Base-by-base conservation (phyloP, 805 yeast genomes). In the Candida corydali region DNA sequence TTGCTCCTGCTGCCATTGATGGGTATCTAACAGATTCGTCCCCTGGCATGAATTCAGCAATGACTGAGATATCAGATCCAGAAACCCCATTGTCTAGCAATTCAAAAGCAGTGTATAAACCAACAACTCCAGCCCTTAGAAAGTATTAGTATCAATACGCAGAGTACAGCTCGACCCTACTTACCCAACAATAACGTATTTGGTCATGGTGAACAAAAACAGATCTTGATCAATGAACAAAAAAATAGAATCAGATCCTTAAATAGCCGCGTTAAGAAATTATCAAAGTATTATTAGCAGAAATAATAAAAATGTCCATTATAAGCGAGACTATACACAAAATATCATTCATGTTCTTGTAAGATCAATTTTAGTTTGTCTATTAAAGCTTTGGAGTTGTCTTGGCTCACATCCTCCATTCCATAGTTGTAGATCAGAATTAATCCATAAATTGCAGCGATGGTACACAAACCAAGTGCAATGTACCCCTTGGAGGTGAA, bases 41-140 rank as follows among this genome's bases (percentile, higher is more conserved):
- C 4, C 94, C 95, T 3, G 95, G 94, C 26, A 80, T 56, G 47
- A 70, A 74, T 50, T 82, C 75, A 6, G 86, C 91, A 14, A 80
- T 47, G 2, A 85, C 70, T 3, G 75, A 66, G 42, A 86, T 72
- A 5, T 72, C 58, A 1, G 52, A 38, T 1, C 73, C 65, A 0
- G 52, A 39, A 8, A 69, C 59, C 2, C 66, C 64, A 10, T 65
- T 57, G 17, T 69, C 65, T 23, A 76, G 43, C 9, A 82, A 62
- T 34, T 69, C 62, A 46, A 63, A 70, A 1, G 76, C 69, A 10
- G 87, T 80, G 55, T 81, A 81, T 6, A 82, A 63, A 20, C 88
- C 87, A 41, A 78, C 63, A 26, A 82, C 77, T 12, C 88, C 87
- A 3, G 83, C 65, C 5, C 87, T 50, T 10, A n/a, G 8, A 14